Conservation (phyloP, 106 monocot species). For the Apostasia ramifera region DNA sequence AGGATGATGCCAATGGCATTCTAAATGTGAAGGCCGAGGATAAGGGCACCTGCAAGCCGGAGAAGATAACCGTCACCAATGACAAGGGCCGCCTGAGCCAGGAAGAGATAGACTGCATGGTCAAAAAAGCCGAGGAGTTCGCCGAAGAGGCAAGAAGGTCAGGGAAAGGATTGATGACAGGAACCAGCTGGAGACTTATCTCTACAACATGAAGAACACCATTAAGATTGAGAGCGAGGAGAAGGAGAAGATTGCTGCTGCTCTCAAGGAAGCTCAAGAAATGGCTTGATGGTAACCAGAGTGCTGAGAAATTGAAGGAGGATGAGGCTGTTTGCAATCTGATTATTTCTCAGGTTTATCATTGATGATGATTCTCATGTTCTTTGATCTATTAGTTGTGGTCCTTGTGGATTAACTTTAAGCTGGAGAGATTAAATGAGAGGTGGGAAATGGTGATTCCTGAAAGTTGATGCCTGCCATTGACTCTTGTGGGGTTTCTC, state of each 20-base stretch:
- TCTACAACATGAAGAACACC: slow-evolving; percentile 33
- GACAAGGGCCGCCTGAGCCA: slow-evolving; percentile 35
- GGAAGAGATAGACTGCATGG: slow-evolving; percentile 20
- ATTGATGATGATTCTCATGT: slow-evolving; percentile 14
- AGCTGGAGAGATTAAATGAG: no score
- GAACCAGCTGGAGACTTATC: slow-evolving; percentile 27
- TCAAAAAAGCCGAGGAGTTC: slow-evolving; percentile 17
- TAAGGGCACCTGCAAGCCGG: slow-evolving; percentile 38
- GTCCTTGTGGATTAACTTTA: no score
- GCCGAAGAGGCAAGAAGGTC: slow-evolving; percentile 28
- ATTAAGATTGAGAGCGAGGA: slow-evolving; percentile 24
- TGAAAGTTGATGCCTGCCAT: no score
- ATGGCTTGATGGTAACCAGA: slow-evolving; percentile 24
- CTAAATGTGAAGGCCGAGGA: slow-evolving; percentile 60
- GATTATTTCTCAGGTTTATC: slow-evolving; percentile 17
- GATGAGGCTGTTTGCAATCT: slow-evolving; percentile 22
- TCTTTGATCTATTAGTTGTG: no score
- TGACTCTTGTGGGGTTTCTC: no score
- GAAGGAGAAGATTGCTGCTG: slow-evolving; percentile 22
- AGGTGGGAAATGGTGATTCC: no score
- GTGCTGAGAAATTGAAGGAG: slow-evolving; percentile 21
- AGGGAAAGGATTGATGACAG: slow-evolving; percentile 25
- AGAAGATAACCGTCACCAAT: slow-evolving; percentile 66
- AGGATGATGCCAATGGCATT: slow-evolving; percentile 63
- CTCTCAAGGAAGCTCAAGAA: slow-evolving; percentile 19